A percentile compares a stretch with the other conserved stretches of the same genome.
These are phyloP conservation scores for Phytophthora tubulina DNA, from an alignment of 352 stramenopile genomes.

Conservation along the genomic window DNA sequence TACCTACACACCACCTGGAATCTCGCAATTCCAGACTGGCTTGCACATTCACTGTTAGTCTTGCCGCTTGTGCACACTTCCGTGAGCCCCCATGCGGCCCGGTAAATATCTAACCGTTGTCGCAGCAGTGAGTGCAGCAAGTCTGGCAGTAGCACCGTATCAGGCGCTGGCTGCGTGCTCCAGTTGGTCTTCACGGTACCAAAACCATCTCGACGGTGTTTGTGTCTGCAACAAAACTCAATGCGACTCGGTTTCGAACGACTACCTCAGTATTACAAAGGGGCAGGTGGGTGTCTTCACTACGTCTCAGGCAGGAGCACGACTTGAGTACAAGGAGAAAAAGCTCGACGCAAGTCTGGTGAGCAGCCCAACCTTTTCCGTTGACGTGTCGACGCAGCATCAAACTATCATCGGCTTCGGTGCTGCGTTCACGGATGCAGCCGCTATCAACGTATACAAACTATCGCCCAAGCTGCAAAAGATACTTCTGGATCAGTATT, in stretches of 20 bases:
- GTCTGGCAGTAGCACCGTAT: neutral
- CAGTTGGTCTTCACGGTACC: conserved; percentile 34
- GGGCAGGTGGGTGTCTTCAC: conserved; percentile 54
- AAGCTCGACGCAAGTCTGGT: conserved; percentile 30
- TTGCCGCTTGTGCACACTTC: neutral
- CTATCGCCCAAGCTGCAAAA: conserved; percentile 66
- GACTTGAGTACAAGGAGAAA: conserved; percentile 50
- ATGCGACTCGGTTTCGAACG: conserved; percentile 64
- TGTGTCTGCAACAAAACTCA: conserved; percentile 63
- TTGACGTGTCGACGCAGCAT: conserved; percentile 64
- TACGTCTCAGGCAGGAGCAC: conserved; percentile 55
- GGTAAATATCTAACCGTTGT: conserved; percentile 24
- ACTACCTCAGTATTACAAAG: conserved; percentile 47
- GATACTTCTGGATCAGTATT: conserved; percentile 84
- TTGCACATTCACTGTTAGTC: conserved; percentile 15
- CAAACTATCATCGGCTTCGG: conserved; percentile 91
- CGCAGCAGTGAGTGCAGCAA: neutral
- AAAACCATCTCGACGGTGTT: conserved; percentile 56
- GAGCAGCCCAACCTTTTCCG: conserved; percentile 48
- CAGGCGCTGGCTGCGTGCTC: conserved; percentile 56
- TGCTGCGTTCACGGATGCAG: conserved; percentile 89
- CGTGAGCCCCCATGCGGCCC: neutral
- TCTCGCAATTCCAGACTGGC: conserved; percentile 29
- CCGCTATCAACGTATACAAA: conserved; percentile 84
- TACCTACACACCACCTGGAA: conserved; percentile 14